Evolutionary conservation across 2,329 filamentous ascomycete species (phyloP), one percentile per base, ranked within the genome.

Genomic region (Fusarium hainanense): DNA sequence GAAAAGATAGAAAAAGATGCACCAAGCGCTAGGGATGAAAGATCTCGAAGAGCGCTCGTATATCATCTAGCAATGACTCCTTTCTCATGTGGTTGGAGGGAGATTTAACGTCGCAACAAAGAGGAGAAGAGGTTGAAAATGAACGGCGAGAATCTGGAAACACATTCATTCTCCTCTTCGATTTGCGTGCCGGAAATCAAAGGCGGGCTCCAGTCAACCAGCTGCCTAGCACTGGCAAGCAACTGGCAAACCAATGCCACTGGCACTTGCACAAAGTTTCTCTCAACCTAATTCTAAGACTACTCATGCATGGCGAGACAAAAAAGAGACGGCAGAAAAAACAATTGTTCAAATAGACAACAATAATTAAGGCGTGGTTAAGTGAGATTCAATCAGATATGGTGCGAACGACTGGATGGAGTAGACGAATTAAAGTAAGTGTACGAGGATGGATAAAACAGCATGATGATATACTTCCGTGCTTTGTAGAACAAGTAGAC

Each of bases 181-280:
- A 37, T 59, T 54, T 27, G 16, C 12, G 12, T 14, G 30, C 10
- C 18, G 20, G n/a, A 34, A 41, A n/a, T 25, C 23, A 14, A 28
- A 30, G 20, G 20, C 13, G 28, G 56, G 42, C 21, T 37, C n/a
- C 23, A 43, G 32, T 34, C 32, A 18, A 44, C 46, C 14, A 20
- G 48, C 18, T 66, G 42, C 48, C 54, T 66, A 10, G 54, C 63
- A 66, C 63, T 62, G 56, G 12, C 58, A 60, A 63, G 14, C 54
- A 66, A 27, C 49, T 20, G 20, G 37, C 25, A 30, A 32, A 52
- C 49, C 23, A 25, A 52, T 21, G 23, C 41, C 18, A 52, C 34
- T 42, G 18, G 18, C 49, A 42, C 23, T 42, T 16, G 23, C 57
- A 21, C 27, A 46, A 5, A 13, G 20, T 20, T 18, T 25, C n/a